Evolutionary conservation across 768 basidiomycete species (phyloP).

Genomic region (Pisolithus marmoratus): DNA sequence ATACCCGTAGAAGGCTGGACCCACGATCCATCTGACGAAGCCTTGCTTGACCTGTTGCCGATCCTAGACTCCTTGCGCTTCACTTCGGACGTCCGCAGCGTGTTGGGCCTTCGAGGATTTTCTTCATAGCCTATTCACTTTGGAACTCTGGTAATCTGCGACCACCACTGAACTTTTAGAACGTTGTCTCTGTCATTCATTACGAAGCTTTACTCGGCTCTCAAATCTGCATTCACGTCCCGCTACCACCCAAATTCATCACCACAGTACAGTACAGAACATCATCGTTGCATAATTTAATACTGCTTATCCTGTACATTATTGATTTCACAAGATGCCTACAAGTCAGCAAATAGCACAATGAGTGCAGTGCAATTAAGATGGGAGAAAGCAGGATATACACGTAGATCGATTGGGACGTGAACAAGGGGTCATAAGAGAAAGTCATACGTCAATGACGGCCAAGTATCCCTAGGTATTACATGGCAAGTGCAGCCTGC

Average conservation of each 20-base stretch:
- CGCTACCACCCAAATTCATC: conserved; percentile 13
- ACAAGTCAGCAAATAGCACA: conserved; percentile 17
- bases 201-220: background rate
- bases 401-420: conserved; percentile 26
- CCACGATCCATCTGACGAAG: conserved; percentile 94
- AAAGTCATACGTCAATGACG: background rate
- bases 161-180: background rate
- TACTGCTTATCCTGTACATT: conserved; percentile 34
- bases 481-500: conserved; percentile 87
- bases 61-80: conserved; percentile 95
- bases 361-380: conserved; percentile 21
- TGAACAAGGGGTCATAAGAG: conserved; percentile 3
- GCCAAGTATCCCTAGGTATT: conserved; percentile 15
- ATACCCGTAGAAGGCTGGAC: conserved; percentile 99
- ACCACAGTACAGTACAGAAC: conserved; percentile 19
- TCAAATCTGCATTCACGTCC: conserved; percentile 5
- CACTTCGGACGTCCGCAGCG: conserved; percentile 89
- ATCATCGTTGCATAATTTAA: conserved; percentile 30
- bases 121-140: conserved; percentile 26
- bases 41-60: conserved; percentile 89
- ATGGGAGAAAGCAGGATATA: conserved; percentile 25
- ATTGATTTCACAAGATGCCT: conserved; percentile 19
- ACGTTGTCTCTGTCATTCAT: background rate
- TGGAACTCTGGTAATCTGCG: background rate
- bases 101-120: conserved; percentile 70